Conservation (phyloP, 1,284 basidiomycete species). For the Melampsora abietis-canadensis region DNA sequence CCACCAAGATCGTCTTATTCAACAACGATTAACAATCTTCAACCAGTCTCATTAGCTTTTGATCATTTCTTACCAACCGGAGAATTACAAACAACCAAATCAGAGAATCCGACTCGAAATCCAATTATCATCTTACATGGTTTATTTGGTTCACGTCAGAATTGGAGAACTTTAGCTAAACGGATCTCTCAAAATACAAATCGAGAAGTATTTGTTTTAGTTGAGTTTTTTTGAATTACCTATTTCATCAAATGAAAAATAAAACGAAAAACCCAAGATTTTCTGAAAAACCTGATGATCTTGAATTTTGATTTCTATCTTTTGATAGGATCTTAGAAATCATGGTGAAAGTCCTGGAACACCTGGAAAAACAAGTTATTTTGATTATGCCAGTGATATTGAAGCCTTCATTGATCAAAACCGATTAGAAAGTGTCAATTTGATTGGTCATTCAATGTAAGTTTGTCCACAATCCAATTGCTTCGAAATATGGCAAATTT, state of each 20-base stretch:
- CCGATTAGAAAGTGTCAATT: constrained; percentile 19
- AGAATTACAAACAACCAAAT: background rate
- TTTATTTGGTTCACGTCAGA: constrained; percentile 43
- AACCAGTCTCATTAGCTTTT: constrained; percentile 16
- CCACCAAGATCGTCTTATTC: background rate
- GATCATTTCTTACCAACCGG: constrained; percentile 33
- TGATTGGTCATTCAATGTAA: constrained; percentile 43
- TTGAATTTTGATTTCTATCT: background rate
- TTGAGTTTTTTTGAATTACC: too few species aligned
- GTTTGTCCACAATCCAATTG: background rate
- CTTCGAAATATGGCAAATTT: background rate
- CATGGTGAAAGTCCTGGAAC: constrained; percentile 41
- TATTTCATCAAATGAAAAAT: too few species aligned
- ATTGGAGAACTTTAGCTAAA: constrained; percentile 41
- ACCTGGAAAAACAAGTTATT: constrained; percentile 27
- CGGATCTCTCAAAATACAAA: constrained; percentile 8
- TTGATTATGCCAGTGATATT: constrained; percentile 38
- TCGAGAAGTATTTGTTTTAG: constrained; percentile 26
- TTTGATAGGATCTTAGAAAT: constrained; percentile 36
- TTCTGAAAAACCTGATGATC: too few species aligned
- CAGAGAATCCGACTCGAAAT: background rate
- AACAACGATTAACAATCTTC: background rate
- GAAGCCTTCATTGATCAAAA: constrained; percentile 21
- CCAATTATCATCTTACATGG: constrained; percentile 42
- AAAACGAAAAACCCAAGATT: too few species aligned